A percentile compares a stretch with the other conserved stretches of the same genome.
Evolutionary conservation across 1,284 basidiomycete species (phyloP).

Genomic region (Agaricales sp.): DNA sequence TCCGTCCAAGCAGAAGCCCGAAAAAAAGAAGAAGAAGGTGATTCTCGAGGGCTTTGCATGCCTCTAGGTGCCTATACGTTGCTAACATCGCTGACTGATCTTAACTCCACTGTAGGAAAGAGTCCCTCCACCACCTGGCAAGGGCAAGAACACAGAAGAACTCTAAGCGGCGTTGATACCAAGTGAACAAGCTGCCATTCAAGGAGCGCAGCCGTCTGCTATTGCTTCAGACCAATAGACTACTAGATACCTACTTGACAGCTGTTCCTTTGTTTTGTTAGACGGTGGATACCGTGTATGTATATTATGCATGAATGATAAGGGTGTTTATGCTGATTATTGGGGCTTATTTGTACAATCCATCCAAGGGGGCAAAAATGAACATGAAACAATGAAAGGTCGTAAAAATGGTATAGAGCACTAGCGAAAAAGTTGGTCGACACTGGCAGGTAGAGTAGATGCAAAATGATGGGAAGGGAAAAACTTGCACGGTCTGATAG

Average conservation of each 20-base stretch:
- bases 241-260: background rate
- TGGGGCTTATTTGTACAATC: background rate
- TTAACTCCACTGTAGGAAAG: constrained; percentile 39
- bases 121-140: constrained; percentile 68
- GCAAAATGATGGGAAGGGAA: too few relatives aligned
- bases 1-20: constrained; percentile 50
- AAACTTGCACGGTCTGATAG: too few relatives aligned
- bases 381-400: too few relatives aligned
- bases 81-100: background rate
- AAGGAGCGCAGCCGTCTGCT: background rate
- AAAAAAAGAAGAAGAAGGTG: constrained; percentile 59
- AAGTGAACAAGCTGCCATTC: background rate
- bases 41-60: too few relatives aligned
- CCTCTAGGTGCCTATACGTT: background rate
- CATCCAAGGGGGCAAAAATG: background rate
- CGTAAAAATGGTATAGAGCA: background rate
- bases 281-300: too few relatives aligned
- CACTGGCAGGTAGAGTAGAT: background rate
- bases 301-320: too few relatives aligned
- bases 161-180: background rate
- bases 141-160: constrained; percentile 45
- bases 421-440: background rate
- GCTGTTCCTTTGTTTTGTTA: background rate
- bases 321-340: background rate
- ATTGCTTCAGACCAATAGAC: background rate